Evolutionary conservation across 768 basidiomycete species (phyloP), one percentile per base, ranked within the genome.

Genomic region (Guyanaporus albipodus): DNA sequence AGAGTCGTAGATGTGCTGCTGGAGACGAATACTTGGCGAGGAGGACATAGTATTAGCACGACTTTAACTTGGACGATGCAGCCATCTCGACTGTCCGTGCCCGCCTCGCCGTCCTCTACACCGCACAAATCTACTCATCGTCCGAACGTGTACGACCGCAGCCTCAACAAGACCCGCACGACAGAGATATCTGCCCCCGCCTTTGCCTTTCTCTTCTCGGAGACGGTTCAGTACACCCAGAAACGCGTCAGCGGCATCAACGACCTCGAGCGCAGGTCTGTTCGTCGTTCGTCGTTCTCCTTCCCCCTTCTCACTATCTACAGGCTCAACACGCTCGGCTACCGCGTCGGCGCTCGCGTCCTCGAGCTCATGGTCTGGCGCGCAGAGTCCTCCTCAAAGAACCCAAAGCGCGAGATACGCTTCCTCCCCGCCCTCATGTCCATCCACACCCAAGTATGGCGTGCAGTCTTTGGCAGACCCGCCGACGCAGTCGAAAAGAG

Each of bases 401-500:
- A 84, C n/a, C 94, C 96, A 9, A 93, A 93, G 63, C 83, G 93
- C 58, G 92, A 95, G 62, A 87, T 86, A 34, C 82, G 91, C 34
- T 85, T 98, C 56, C 76, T 98, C 15, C 90, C 92, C 6, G 87
- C 89, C 4, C 77, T 99, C 44, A 91, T 94, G 83, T 85, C 84
- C 60, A 83, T 99, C 42, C 95, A 97, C 58, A 93, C 91, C 1
- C 91, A 95, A 56, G 84, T 98, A 21, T 99, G 95, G 87, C 83
- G 85, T 47, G 87, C 92, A 24, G 86, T 94, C 15, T 99, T 95
- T 60, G 92, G 92, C 8, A 89, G 85, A 64, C 77, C 91, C 8
- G 96, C 96, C 18, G 95, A 97, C 63, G 91, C 87, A 2, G 82
- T 99, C 46, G 94, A 99, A 68, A 88, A 91, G 71, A 93, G 91